Percentiles rank a stretch among this genome's conserved stretches.
These are phyloP conservation scores for Turnera subulata DNA, from an alignment of 345 rosid genomes.

Conservation along the genomic window DNA sequence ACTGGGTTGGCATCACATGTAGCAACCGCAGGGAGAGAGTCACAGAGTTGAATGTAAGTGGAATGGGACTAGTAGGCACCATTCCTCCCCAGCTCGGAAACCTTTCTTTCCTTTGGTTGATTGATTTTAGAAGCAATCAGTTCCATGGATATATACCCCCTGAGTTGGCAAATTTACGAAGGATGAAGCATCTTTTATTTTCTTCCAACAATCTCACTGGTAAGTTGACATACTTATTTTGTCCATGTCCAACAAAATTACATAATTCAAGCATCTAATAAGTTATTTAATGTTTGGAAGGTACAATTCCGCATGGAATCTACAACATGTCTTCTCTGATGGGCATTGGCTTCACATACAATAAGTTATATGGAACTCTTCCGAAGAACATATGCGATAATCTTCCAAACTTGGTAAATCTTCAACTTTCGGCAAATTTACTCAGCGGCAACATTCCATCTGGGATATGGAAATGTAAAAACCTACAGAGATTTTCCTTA, in stretches of 20 bases:
- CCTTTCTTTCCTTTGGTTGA: not conserved
- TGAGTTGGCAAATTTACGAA: not conserved
- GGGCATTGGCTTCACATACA: too few species aligned
- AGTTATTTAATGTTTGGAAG: not conserved
- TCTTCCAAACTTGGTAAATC: too few species aligned
- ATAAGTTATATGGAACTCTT: too few species aligned
- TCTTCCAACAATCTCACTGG: too few species aligned
- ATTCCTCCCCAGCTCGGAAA: slow-evolving; percentile 1
- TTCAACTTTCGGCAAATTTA: not conserved
- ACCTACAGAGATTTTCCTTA: not conserved
- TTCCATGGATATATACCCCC: slow-evolving; percentile 1
- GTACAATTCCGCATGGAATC: too few species aligned
- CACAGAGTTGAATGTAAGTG: not conserved
- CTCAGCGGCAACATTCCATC: not conserved
- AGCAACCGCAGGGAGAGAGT: not conserved
- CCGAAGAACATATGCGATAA: too few species aligned
- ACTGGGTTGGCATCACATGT: slow-evolving; percentile 8
- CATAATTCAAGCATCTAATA: too few species aligned
- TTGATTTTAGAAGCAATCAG: not conserved
- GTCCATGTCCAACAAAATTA: too few species aligned
- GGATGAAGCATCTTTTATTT: too few species aligned
- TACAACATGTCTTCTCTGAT: too few species aligned
- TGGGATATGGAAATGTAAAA: not conserved
- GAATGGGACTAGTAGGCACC: not conserved
- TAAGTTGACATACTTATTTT: too few species aligned